Evolutionary conservation across 768 basidiomycete genomes (phyloP).

Genomic region (Russula lepida): DNA sequence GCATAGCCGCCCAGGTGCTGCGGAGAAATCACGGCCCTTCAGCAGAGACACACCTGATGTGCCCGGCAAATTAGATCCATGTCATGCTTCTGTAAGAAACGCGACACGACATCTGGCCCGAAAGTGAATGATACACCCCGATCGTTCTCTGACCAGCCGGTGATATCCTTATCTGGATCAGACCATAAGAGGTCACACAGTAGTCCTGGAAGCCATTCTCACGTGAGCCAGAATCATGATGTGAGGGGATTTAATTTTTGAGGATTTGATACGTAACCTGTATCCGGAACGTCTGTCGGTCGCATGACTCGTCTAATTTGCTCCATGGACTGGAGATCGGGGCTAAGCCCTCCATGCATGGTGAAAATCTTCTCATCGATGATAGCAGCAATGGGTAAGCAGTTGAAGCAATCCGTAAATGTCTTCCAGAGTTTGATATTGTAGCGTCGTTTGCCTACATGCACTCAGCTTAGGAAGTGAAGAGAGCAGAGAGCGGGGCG

Average conservation of each 20-base stretch:
- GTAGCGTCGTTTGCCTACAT: slow-evolving; percentile 94
- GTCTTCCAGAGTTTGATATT: slow-evolving; percentile 99
- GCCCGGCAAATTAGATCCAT: slow-evolving; percentile 99
- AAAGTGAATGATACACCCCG: slow-evolving; percentile 98
- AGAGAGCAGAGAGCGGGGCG: neutral
- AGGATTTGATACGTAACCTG: slow-evolving; percentile 43
- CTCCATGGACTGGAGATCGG: slow-evolving; percentile 98
- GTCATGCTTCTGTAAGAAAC: slow-evolving; percentile 98
- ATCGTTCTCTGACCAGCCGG: slow-evolving; percentile 99
- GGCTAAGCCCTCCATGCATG: slow-evolving; percentile 97
- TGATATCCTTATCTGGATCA: slow-evolving; percentile 98
- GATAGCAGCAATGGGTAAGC: slow-evolving; percentile 96
- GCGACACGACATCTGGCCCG: slow-evolving; percentile 94
- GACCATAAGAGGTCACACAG: slow-evolving; percentile 98
- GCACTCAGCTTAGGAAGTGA: slow-evolving; percentile 3
- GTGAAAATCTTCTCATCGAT: slow-evolving; percentile 99
- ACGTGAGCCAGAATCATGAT: neutral
- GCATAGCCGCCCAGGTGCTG: neutral
- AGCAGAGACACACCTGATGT: slow-evolving; percentile 66
- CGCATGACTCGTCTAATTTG: slow-evolving; percentile 99
- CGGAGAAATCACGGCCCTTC: slow-evolving; percentile 7
- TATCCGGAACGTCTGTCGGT: slow-evolving; percentile 98
- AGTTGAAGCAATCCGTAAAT: slow-evolving; percentile 99
- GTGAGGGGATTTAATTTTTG: slow-evolving; percentile 1
- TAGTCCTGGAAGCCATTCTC: slow-evolving; percentile 46